Conservation (phyloP, 2,329 filamentous ascomycete genomes). For the Dothistroma pini region DNA sequence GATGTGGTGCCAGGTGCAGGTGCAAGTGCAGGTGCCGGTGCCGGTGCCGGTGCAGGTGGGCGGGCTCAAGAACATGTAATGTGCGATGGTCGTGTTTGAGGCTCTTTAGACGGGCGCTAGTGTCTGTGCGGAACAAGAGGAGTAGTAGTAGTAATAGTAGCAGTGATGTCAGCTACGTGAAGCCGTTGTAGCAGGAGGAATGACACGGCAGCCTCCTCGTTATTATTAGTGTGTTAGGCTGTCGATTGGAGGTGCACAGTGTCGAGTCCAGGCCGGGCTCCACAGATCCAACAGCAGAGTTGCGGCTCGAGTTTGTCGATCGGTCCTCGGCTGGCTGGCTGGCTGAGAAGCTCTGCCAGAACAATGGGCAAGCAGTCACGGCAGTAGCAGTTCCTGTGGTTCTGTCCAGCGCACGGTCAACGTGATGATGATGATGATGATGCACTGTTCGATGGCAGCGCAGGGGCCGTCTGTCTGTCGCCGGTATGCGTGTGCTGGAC, state of each 20-base stretch:
- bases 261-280: not conserved
- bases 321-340: not conserved
- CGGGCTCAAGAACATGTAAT: too few relatives aligned
- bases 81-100: not conserved
- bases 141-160: too few relatives aligned
- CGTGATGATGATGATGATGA: not conserved
- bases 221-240: too few relatives aligned
- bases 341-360: too few relatives aligned
- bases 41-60: not conserved
- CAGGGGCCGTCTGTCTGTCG: too few relatives aligned
- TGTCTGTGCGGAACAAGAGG: not conserved
- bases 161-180: not conserved
- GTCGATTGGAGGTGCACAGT: not conserved
- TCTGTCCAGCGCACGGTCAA: not conserved
- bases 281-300: not conserved
- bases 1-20: not conserved
- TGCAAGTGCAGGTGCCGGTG: not conserved
- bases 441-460: too few relatives aligned
- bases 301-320: not conserved
- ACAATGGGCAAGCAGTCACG: too few relatives aligned
- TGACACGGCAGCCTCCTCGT: too few relatives aligned
- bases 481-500: too few relatives aligned
- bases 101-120: not conserved
- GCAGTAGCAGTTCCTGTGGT: too few relatives aligned
- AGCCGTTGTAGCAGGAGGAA: not conserved